Percentiles rank a stretch among this genome's conserved stretches.
phyloP scores from a whole-genome alignment of 148 eudicot species.

The Silene latifolia region DNA sequence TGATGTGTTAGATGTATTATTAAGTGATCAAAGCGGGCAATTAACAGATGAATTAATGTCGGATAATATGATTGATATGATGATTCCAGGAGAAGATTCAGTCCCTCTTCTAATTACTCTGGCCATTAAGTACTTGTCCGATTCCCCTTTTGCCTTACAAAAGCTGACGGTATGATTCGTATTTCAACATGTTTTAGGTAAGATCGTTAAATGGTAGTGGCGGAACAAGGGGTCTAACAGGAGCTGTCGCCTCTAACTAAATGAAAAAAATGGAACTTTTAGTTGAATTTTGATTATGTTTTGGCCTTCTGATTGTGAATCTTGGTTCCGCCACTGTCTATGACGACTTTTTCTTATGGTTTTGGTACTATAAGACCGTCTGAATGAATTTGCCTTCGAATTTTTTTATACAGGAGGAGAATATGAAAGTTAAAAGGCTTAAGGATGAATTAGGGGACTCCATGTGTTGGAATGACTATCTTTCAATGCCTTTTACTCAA shows the following conservation, averaged over 20 bases:
- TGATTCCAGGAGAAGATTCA: conserved; percentile 97
- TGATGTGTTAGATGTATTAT: conserved; percentile 72
- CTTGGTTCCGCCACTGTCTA: too few species aligned
- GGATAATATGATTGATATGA: conserved; percentile 84
- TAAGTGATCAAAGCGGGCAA: conserved; percentile 55
- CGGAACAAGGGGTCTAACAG: too few species aligned
- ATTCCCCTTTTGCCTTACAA: conserved; percentile 70
- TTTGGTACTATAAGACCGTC: not conserved
- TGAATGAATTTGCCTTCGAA: not conserved
- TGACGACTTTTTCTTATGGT: too few species aligned
- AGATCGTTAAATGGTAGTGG: not conserved
- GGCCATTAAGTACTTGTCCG: conserved; percentile 72
- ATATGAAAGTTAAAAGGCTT: conserved; percentile 50
- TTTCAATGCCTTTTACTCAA: conserved; percentile 73
- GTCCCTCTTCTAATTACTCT: conserved; percentile 85
- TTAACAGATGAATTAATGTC: conserved; percentile 76
- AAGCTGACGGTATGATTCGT: conserved; percentile 45
- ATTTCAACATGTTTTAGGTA: not conserved
- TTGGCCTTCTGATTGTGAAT: too few species aligned
- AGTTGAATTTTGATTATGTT: too few species aligned
- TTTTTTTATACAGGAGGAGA: conserved; percentile 62
- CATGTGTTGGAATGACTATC: conserved; percentile 71
- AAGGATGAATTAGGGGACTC: conserved; percentile 55
- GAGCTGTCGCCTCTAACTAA: too few species aligned
- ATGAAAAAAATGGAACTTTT: too few species aligned